Evolutionary conservation across 139 green algal genomes (phyloP), one percentile per base, ranked within the genome.

Genomic region (Chlorella sp.): DNA sequence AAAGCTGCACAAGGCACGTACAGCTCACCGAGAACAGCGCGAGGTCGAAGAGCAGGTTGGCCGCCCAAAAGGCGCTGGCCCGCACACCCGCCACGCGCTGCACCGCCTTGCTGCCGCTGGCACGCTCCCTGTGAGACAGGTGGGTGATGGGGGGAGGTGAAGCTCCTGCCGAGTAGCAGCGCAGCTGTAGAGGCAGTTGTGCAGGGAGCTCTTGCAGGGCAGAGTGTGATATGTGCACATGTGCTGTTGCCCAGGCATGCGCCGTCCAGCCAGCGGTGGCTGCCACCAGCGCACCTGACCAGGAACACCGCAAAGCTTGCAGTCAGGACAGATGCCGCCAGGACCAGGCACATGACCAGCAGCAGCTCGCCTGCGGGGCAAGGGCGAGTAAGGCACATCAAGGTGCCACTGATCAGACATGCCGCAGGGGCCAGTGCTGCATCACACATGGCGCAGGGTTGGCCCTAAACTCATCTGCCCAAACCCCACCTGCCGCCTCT

Each of bases 271-370:
- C n/a, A n/a, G n/a, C n/a, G n/a, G n/a, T n/a, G n/a, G n/a, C n/a
- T n/a, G n/a, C n/a, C n/a, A 65, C 30, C 22, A 4, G 20, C 76
- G 40, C 38, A 58, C 76, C 76, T 90, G 73, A 95, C 92, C 19
- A 95, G 76, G 80, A 92, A 93, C 9, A 95, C 88, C 41, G 89
- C 90, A 85, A 93, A 94, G 32, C 85, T 90, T 17, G 93, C 92
- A 3, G 87, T 88, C 73, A 95, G 87, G 43, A 94, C 88, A 2
- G 84, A 82, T 0, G 81, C 64, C 0, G 92, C 92, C 87, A 95
- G 84, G n/a, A 90, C 94, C 79, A 95, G 77, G 80, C 91, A 94
- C 70, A 96, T 83, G 84, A 94, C 92, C 54, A 95, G 91, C 89
- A 95, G 90, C 75, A 95, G 88, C 20, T 76, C 73, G 40, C 89